A percentile compares a stretch with the other conserved stretches of the same genome.
Conservation (phyloP, 176 grass and related monocot genomes). For the Cocos nucifera region DNA sequence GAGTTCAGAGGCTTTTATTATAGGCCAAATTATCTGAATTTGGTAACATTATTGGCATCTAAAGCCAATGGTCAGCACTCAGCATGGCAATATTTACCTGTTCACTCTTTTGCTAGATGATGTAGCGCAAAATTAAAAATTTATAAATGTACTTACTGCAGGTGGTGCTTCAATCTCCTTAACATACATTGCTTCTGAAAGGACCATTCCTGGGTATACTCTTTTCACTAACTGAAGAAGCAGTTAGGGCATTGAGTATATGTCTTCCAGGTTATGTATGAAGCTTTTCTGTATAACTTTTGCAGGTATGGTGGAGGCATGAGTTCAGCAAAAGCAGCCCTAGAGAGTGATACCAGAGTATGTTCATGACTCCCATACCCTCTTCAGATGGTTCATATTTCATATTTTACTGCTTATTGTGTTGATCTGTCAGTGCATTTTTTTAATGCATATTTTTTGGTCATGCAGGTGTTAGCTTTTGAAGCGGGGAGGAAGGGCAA, state of each 20-base stretch:
- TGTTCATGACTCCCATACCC: not conserved
- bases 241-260: too few relatives aligned
- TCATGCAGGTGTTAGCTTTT: constrained; percentile 56
- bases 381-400: too few relatives aligned
- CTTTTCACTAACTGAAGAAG: too few relatives aligned
- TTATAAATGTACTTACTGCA: constrained; percentile 22
- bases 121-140: not conserved
- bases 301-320: constrained; percentile 77
- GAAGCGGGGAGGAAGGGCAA: constrained; percentile 68
- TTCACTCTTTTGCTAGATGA: not conserved
- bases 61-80: too few relatives aligned
- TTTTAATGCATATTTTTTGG: constrained; percentile 1
- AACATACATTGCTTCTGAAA: constrained; percentile 94
- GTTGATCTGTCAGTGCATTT: not conserved
- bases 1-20: too few relatives aligned
- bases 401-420: not conserved
- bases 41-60: too few relatives aligned
- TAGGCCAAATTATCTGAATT: too few relatives aligned
- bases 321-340: constrained; percentile 90
- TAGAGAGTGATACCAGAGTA: constrained; percentile 91
- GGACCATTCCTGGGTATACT: constrained; percentile 73
- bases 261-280: too few relatives aligned
- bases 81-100: too few relatives aligned
- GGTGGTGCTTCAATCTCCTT: constrained; percentile 80
- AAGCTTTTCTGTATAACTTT: not conserved